Evolutionary conservation across 805 yeast species (phyloP), one percentile per base, ranked within the genome.

Genomic region (Metschnikowia lunata): DNA sequence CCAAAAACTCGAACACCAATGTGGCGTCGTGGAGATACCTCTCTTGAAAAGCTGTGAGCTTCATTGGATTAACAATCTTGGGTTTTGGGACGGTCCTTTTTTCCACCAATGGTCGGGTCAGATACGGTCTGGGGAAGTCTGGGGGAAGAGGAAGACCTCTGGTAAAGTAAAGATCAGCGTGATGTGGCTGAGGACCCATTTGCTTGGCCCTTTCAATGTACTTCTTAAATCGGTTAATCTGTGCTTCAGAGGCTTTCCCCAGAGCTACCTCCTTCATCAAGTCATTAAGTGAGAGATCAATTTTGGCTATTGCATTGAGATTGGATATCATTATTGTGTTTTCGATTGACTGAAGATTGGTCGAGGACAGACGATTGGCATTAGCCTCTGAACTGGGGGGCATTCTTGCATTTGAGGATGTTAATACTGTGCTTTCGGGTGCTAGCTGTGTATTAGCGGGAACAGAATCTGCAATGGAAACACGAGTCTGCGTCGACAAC

Each of bases 181-280:
- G 70, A 42, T 69, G 74, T 4, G 71, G 64, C 50, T 54, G 80
- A 47, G 62, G 80, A 49, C 89, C 88, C 89, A 84, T 83, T 27
- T 75, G 79, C 49, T 85, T 75, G 0, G 97, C 97, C 43, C 80
- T 71, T 47, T 79, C 82, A 45, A 91, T 88, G 55, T 85, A 86
- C 15, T 76, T 81, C 61, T 90, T 96, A 61, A 91, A 91, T 37
- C 79, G 81, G 23, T 78, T 68, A 13, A 91, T 84, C 60, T 88
- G 91, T 7, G 75, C 81, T 6, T 79, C 76, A 0, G 80, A 62
- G 0, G 97, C 96, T 23, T 71, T 74, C 5, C 96, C 96, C 44
- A 83, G 76, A 0, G 98, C 97, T 2, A 91, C 97, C 6, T 75
- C 76, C 49, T 83, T 81, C 97, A 91, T 89, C 41, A 91, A 66